Conservation (phyloP, 495 filamentous ascomycete species). For the Hypomontagnella monticulosa region DNA sequence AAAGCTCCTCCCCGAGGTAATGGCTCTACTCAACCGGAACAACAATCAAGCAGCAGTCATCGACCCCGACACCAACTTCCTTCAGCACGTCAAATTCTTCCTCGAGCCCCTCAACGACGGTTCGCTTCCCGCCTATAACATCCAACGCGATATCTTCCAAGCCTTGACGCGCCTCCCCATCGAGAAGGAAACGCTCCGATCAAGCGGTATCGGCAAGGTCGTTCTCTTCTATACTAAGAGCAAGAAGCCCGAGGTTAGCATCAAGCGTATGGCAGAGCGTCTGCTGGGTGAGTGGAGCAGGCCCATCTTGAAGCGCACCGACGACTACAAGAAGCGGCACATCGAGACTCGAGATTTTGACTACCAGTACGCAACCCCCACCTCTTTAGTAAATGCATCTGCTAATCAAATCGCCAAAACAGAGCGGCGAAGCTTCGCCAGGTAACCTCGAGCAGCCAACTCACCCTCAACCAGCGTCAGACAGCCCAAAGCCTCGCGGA, state of each 20-base stretch:
- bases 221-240: slow-evolving; percentile 96
- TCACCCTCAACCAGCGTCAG: slow-evolving; percentile 57
- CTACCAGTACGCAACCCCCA: slow-evolving; percentile 62
- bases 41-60: slow-evolving; percentile 81
- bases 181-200: slow-evolving; percentile 86
- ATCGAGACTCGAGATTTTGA: slow-evolving; percentile 65
- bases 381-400: slow-evolving; percentile 30
- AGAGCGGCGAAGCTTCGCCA: slow-evolving; percentile 63
- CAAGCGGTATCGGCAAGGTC: slow-evolving; percentile 94
- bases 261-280: slow-evolving; percentile 93
- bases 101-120: slow-evolving; percentile 95
- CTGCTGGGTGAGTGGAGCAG: slow-evolving; percentile 94
- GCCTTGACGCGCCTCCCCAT: slow-evolving; percentile 82
- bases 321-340: slow-evolving; percentile 87
- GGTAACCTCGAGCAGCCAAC: slow-evolving; percentile 50
- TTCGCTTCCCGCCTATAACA: slow-evolving; percentile 91
- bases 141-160: slow-evolving; percentile 92
- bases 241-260: slow-evolving; percentile 81
- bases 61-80: slow-evolving; percentile 93
- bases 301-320: slow-evolving; percentile 91
- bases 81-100: slow-evolving; percentile 96
- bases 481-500: slow-evolving; percentile 58
- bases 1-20: slow-evolving; percentile 92
- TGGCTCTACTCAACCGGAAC: slow-evolving; percentile 85
- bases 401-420: slow-evolving; percentile 42